Evolutionary conservation across 441 rosid species (phyloP), one percentile per base, ranked within the genome.

Genomic region (Erodium texanum): DNA sequence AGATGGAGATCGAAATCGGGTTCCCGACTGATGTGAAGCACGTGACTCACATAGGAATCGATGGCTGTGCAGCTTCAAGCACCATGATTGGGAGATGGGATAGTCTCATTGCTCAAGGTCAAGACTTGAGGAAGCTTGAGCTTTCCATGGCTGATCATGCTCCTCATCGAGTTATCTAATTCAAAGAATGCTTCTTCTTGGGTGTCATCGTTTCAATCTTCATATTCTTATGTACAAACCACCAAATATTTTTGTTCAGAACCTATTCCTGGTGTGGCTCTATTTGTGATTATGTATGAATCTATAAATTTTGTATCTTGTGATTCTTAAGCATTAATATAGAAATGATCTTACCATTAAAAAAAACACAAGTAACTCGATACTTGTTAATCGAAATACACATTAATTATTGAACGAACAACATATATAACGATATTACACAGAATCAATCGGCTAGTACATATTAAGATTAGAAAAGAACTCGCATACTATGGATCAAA

Each of bases 1-100:
- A 70, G 52, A 62, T 50, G 62, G 73, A 79, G 20, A 93, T 93
- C 82, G 86, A 91, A 75, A 91, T 91, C 27, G 97, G 97, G 71
- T 70, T 80, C 41, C 99, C 99, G 4, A 93, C 97, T 66, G 87
- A 93, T 61, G 99, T 93, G 77, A 91, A 87, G 84, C 97, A 93
- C 68, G 92, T 93, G 58, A 82, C 99, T 0, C 99, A 91, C 71
- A 87, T 91, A 0, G 99, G 99, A 58, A 79, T 84, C 84, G 99
- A 88, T 73, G 86, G 85, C 15, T 67, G 68, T 16, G 76, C 82
- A 41, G 70, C 82, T 16, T 70, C 61, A 50, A 67, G 76, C 66
- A 79, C 87, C 10, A 70, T 72, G 56, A 62, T 75, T 77, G 79
- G 81, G 56, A 38, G 7, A 0, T 79, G 89, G 90, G 85, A 77